Conservation (phyloP, 768 basidiomycete species). For the Leccinellum albellum region DNA sequence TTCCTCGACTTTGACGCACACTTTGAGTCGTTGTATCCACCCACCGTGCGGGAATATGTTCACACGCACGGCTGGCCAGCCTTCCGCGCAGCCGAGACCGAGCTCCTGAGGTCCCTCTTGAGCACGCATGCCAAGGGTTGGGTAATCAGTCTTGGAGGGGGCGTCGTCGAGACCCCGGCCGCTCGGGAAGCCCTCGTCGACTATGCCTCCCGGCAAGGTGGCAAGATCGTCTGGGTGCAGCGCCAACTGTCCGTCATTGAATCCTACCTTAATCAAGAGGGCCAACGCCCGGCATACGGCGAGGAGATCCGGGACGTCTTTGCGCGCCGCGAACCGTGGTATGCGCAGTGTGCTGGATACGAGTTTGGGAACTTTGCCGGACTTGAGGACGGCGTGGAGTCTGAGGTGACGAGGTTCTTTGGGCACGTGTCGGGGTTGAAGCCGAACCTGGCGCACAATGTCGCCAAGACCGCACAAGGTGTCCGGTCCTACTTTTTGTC, state of each 20-base stretch:
- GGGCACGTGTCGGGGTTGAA: slow-evolving; percentile 72
- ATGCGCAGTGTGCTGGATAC: slow-evolving; percentile 72
- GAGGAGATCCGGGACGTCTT: slow-evolving; percentile 85
- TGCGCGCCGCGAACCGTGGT: slow-evolving; percentile 82
- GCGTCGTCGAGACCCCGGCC: slow-evolving; percentile 82
- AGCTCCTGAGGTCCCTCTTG: slow-evolving; percentile 66
- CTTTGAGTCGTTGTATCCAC: slow-evolving; percentile 63
- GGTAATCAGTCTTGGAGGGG: slow-evolving; percentile 90
- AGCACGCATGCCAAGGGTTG: slow-evolving; percentile 50
- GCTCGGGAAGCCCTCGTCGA: slow-evolving; percentile 69
- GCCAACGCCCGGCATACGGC: slow-evolving; percentile 80
- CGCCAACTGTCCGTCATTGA: slow-evolving; percentile 81
- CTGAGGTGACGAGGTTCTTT: slow-evolving; percentile 84
- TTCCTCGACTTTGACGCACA: slow-evolving; percentile 82
- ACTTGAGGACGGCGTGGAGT: slow-evolving; percentile 29
- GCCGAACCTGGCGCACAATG: slow-evolving; percentile 59
- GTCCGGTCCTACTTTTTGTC: slow-evolving; percentile 88
- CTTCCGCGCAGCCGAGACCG: slow-evolving; percentile 80
- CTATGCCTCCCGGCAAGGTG: slow-evolving; percentile 50
- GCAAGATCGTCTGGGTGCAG: slow-evolving; percentile 81
- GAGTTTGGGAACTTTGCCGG: slow-evolving; percentile 78
- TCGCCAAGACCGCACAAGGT: slow-evolving; percentile 35
- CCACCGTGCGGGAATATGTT: slow-evolving; percentile 73
- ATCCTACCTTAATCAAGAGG: slow-evolving; percentile 72
- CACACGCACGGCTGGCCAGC: slow-evolving; percentile 81